These are phyloP conservation scores for Sergeia podlipaevii DNA, from an alignment of 208 protist species.

Conservation along the genomic window DNA sequence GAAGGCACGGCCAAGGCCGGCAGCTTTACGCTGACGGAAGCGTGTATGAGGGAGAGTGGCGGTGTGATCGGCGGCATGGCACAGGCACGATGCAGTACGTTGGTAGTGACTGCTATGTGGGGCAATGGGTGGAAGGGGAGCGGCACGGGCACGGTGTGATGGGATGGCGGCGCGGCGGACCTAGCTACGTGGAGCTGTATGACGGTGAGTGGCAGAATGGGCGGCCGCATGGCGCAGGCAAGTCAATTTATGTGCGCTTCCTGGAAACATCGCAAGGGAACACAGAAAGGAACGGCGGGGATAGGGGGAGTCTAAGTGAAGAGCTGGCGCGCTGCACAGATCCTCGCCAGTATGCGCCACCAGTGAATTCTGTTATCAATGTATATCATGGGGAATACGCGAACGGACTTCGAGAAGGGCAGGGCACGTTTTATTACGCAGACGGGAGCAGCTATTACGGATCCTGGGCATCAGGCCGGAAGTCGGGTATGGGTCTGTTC, in stretches of 20 bases:
- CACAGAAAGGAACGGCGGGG: not conserved
- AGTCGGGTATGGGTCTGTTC: constrained; percentile 54
- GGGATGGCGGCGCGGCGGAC: constrained; percentile 54
- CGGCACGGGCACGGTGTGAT: constrained; percentile 66
- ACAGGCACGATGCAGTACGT: constrained; percentile 47
- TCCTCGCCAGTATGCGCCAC: constrained; percentile 34
- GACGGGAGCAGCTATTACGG: constrained; percentile 87
- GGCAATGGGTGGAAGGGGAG: constrained; percentile 48
- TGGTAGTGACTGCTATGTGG: constrained; percentile 76
- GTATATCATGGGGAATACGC: constrained; percentile 64
- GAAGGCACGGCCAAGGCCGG: constrained; percentile 58
- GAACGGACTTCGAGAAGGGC: constrained; percentile 60
- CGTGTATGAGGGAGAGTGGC: constrained; percentile 65
- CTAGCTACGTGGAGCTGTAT: constrained; percentile 65
- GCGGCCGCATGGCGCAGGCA: constrained; percentile 61
- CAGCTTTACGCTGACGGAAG: constrained; percentile 70
- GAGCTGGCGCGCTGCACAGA: not conserved
- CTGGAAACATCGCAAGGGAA: not conserved
- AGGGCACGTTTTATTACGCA: constrained; percentile 80
- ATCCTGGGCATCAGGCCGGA: constrained; percentile 55
- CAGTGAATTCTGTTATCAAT: constrained; percentile 50
- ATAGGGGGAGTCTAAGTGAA: not conserved
- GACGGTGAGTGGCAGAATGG: constrained; percentile 67
- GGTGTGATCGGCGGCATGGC: constrained; percentile 46
- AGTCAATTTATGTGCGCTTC: constrained; percentile 50